Conservation (phyloP, 768 basidiomycete genomes). For the Tulasnella sp. region DNA sequence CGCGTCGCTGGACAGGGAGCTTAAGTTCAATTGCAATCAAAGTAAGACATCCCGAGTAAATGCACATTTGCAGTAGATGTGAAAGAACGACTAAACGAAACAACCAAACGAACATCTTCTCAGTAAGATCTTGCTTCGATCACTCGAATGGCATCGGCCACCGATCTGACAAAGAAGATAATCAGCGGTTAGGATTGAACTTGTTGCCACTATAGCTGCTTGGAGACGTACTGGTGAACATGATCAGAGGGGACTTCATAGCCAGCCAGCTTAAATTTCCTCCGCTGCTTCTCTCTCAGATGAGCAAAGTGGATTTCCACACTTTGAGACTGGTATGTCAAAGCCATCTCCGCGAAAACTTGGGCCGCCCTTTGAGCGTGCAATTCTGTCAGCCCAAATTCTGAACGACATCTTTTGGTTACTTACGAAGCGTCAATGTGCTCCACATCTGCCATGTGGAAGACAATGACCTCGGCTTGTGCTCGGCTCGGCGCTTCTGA, state of each 20-base stretch:
- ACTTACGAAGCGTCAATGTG: slow-evolving; percentile 82
- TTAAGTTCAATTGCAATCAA: too few species aligned
- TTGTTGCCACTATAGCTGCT: too few species aligned
- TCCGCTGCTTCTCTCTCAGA: slow-evolving; percentile 21
- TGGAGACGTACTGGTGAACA: neutral
- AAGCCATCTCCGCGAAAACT: slow-evolving; percentile 66
- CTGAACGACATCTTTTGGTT: too few species aligned
- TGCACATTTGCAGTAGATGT: neutral
- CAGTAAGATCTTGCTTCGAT: neutral
- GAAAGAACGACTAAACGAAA: too few species aligned
- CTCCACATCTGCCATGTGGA: slow-evolving; percentile 90
- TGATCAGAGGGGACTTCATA: slow-evolving; percentile 12
- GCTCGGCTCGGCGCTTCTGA: slow-evolving; percentile 74
- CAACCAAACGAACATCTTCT: too few species aligned
- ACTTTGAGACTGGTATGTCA: slow-evolving; percentile 42
- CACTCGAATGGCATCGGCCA: neutral
- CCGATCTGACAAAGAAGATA: neutral
- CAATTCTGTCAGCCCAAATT: neutral
- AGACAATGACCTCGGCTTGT: slow-evolving; percentile 66
- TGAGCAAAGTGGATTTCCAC: slow-evolving; percentile 28
- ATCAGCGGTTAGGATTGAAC: too few species aligned
- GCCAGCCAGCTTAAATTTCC: slow-evolving; percentile 24
- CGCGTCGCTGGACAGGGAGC: too few species aligned
- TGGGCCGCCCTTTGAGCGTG: slow-evolving; percentile 56
- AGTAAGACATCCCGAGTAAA: too few species aligned